Evolutionary conservation across 352 stramenopile genomes (phyloP).

Genomic region (Pythium aristosporum): DNA sequence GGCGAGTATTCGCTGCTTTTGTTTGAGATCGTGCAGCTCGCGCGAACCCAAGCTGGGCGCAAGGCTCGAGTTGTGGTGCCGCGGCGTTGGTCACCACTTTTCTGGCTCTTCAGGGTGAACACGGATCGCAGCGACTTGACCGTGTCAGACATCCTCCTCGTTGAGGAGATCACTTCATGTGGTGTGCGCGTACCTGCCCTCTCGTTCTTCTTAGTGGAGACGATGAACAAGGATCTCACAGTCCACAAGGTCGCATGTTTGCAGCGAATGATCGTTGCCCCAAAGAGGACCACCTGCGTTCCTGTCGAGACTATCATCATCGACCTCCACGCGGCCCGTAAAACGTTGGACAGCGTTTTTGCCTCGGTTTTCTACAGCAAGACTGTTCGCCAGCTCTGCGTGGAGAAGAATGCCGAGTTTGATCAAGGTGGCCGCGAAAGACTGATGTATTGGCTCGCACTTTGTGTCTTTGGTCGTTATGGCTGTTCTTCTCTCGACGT

Average conservation of each 20-base stretch:
- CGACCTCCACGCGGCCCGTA: background rate
- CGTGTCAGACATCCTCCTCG: background rate
- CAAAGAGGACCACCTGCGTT: background rate
- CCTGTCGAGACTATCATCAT: background rate
- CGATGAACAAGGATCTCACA: background rate
- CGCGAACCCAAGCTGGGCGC: background rate
- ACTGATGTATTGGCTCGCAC: background rate
- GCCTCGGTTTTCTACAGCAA: background rate
- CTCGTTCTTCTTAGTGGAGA: background rate
- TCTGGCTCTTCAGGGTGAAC: too few species aligned
- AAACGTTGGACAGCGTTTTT: slow-evolving; percentile 3
- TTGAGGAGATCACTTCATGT: background rate
- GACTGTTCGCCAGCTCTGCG: background rate
- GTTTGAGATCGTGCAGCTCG: background rate
- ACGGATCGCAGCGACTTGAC: too few species aligned
- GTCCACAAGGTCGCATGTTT: background rate
- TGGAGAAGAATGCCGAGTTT: background rate
- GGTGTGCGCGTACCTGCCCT: background rate
- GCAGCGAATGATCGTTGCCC: background rate
- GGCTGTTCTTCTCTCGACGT: background rate
- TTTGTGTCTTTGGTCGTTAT: background rate
- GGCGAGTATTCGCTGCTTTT: background rate
- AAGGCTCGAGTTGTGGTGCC: background rate
- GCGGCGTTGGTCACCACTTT: background rate
- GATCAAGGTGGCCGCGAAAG: background rate